Base-by-base conservation (phyloP, 805 yeast species). In the Cephaloascus albidus region DNA sequence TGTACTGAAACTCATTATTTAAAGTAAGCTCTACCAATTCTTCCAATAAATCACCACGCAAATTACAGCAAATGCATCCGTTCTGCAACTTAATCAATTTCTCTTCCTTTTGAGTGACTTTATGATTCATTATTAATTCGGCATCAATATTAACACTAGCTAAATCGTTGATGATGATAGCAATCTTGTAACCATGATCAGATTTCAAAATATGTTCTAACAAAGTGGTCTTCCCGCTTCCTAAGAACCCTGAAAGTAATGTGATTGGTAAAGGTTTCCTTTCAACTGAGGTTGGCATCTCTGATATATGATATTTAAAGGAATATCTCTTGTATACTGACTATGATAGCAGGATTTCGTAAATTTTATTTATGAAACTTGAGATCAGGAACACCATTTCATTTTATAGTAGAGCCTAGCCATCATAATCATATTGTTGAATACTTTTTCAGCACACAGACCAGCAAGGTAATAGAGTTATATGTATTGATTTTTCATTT, bases 1-100 rank as follows among this genome's bases (percentile, higher is more conserved):
- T 63, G 43, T 69, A 68, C 34, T 69, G 61, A 36, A 61, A 65
- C 27, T 54, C 56, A 10, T 61, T 63, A 6, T 49, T 41, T 20
- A 51, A 53, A 15, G 66, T 66, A 15, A 69, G 47, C 2, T 47
- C 37, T 3, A 63, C 61, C 40, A 69, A 51, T 43, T 69, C 74
- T 37, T 66, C 73, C 15, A 69, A 48, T 38, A 69, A 48, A 45
- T 69, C 74, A 5, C 72, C 72, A 38, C 74, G 54, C 34, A 69
- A 55, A 1, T 74, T 68, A 44, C 74, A 69, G 41, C 74, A 69
- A 23, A 69, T 69, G 43, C 74, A 69, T 4, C 74, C 74, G 42
- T 69, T 69, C 43, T 68, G 73, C 18, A 69, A 47, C 42, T 68
- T 72, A 28, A 69, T 60, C 35, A 69, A 45, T 41, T 68, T 66